Evolutionary conservation across 2,329 filamentous ascomycete species (phyloP).

Genomic region (Xylaria sp.): DNA sequence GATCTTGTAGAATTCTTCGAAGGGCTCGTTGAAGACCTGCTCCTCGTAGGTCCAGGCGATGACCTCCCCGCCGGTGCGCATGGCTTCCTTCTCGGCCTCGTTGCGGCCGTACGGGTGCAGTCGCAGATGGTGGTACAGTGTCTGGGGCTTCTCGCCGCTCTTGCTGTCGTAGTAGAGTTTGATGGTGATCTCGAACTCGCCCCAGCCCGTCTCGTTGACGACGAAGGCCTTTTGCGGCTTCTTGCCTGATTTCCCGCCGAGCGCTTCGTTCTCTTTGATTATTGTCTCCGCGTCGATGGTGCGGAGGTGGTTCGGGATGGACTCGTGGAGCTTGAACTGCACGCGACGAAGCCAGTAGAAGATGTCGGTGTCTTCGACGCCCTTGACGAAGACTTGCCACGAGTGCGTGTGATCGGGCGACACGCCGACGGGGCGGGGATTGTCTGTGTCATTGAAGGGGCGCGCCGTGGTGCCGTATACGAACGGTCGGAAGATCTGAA

Average conservation of each 20-base stretch:
- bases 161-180: slow-evolving; percentile 93
- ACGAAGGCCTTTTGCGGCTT: slow-evolving; percentile 69
- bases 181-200: slow-evolving; percentile 96
- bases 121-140: slow-evolving; percentile 91
- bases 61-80: slow-evolving; percentile 72
- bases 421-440: slow-evolving; percentile 79
- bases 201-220: slow-evolving; percentile 94
- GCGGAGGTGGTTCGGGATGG: slow-evolving; percentile 89
- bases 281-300: slow-evolving; percentile 62
- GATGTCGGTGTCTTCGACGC: slow-evolving; percentile 88
- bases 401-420: slow-evolving; percentile 95
- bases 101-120: slow-evolving; percentile 90
- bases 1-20: slow-evolving; percentile 88
- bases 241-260: slow-evolving; percentile 53
- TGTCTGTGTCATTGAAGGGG: slow-evolving; percentile 79
- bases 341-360: slow-evolving; percentile 97
- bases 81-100: slow-evolving; percentile 75
- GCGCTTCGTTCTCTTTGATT: slow-evolving; percentile 47
- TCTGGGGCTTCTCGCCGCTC: slow-evolving; percentile 91
- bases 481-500: slow-evolving; percentile 73
- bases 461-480: slow-evolving; percentile 84
- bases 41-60: slow-evolving; percentile 89
- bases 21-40: slow-evolving; percentile 96
- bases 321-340: slow-evolving; percentile 98
- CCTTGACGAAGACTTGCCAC: slow-evolving; percentile 94